Percentiles rank a stretch among this genome's conserved stretches.
phyloP scores from a whole-genome alignment of 495 filamentous ascomycete species.

The Symbiotaphrina buchneri region DNA sequence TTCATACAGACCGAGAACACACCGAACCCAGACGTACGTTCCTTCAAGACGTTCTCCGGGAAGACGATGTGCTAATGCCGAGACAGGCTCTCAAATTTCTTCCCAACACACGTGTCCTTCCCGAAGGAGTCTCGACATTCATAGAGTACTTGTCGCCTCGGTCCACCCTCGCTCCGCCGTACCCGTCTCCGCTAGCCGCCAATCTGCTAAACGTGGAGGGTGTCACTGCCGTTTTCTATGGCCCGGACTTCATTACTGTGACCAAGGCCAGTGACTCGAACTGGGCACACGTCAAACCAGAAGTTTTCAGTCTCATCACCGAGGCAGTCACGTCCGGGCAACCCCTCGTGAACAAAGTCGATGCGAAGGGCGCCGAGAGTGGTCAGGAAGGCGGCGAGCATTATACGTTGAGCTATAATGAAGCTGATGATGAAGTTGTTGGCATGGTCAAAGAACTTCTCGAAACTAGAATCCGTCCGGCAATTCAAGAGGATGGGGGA shows the following conservation, averaged over 20 bases:
- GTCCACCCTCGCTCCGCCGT: constrained; percentile 65
- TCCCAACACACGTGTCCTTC: constrained; percentile 64
- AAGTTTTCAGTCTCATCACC: constrained; percentile 86
- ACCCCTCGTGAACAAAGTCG: constrained; percentile 52
- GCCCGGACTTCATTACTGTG: constrained; percentile 86
- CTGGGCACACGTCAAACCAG: constrained; percentile 89
- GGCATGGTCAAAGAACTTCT: constrained; percentile 98
- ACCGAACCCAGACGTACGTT: constrained; percentile 63
- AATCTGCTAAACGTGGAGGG: constrained; percentile 81
- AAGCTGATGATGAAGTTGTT: constrained; percentile 79
- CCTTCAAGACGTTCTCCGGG: too few species aligned
- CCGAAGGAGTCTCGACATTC: constrained; percentile 46
- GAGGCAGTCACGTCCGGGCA: constrained; percentile 69
- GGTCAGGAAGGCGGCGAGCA: constrained; percentile 29
- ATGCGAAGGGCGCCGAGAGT: constrained; percentile 28
- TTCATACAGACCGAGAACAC: constrained; percentile 95
- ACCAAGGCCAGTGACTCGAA: constrained; percentile 70
- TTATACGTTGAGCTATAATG: constrained; percentile 56
- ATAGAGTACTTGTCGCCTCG: constrained; percentile 81
- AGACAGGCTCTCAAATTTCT: constrained; percentile 69
- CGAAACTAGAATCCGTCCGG: constrained; percentile 81
- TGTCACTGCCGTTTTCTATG: constrained; percentile 85
- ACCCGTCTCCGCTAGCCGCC: constrained; percentile 83
- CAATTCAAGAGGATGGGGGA: constrained; percentile 93
- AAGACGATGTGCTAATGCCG: background rate